Conservation (phyloP, 495 filamentous ascomycete species). For the Neurospora pannonica region DNA sequence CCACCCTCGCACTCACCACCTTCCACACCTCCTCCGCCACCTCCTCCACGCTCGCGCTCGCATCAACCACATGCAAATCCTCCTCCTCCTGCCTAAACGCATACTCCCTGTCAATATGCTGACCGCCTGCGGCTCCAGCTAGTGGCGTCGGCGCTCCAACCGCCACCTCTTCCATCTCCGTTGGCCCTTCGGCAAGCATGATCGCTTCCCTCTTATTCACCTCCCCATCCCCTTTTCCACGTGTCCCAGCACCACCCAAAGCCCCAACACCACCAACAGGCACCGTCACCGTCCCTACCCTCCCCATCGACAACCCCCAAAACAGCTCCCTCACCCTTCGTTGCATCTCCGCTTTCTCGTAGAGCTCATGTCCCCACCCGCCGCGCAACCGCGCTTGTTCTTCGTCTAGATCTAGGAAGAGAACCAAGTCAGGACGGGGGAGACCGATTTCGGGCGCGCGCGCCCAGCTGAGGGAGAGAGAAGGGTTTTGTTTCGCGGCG, state of each 20-base stretch:
- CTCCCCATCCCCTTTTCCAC: not conserved
- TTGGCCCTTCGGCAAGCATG: not conserved
- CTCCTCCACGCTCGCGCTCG: conserved; percentile 38
- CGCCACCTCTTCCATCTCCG: conserved; percentile 12
- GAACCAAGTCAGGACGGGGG: conserved; percentile 74
- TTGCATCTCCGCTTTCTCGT: conserved; percentile 82
- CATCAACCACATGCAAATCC: conserved; percentile 47
- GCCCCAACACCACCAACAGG: conserved; percentile 1
- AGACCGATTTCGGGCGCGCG: conserved; percentile 75
- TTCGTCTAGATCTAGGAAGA: conserved; percentile 75
- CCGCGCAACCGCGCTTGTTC: conserved; percentile 64
- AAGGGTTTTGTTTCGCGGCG: conserved; percentile 75
- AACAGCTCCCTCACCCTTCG: conserved; percentile 69
- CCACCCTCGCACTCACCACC: conserved; percentile 34
- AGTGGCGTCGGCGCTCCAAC: conserved; percentile 12
- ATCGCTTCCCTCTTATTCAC: not conserved
- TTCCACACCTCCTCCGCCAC: conserved; percentile 43
- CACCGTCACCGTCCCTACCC: conserved; percentile 22
- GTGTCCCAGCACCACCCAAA: not conserved
- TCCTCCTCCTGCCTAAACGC: conserved; percentile 41
- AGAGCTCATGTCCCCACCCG: conserved; percentile 80
- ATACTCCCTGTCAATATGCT: conserved; percentile 17
- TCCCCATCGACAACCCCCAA: conserved; percentile 39
- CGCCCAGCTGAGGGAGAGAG: conserved; percentile 66
- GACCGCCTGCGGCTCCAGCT: conserved; percentile 3